Conservation (phyloP, 805 yeast species). For the Candida fluviatilis region DNA sequence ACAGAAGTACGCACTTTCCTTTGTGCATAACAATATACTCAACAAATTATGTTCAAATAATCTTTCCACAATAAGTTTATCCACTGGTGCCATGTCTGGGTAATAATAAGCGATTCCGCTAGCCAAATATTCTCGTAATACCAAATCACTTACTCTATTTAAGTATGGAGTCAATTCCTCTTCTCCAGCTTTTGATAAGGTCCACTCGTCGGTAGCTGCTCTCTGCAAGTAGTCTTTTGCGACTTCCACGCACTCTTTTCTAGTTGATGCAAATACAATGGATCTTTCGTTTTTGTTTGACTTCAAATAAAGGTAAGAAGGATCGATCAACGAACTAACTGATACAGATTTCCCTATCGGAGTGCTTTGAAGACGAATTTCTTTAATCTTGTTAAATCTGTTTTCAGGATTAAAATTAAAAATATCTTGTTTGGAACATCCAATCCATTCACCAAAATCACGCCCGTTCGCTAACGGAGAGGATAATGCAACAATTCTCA, state of each 20-base stretch:
- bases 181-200: conserved; percentile 38
- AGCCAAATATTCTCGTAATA: conserved; percentile 39
- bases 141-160: conserved; percentile 42
- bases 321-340: conserved; percentile 35
- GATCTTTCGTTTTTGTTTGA: conserved; percentile 17
- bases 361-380: conserved; percentile 49
- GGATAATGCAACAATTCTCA: conserved; percentile 66
- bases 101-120: conserved; percentile 66
- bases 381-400: conserved; percentile 51
- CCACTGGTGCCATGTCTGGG: conserved; percentile 52
- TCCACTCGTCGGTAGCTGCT: conserved; percentile 14
- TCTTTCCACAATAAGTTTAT: conserved; percentile 50
- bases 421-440: conserved; percentile 54
- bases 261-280: conserved; percentile 54
- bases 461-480: conserved; percentile 68
- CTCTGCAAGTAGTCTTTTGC: conserved; percentile 25
- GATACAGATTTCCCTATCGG: conserved; percentile 37
- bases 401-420: conserved; percentile 70
- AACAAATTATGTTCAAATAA: conserved; percentile 50
- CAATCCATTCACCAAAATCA: conserved; percentile 86
- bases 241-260: conserved; percentile 52
- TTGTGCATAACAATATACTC: conserved; percentile 55
- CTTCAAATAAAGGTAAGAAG: conserved; percentile 42
- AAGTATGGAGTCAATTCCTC: conserved; percentile 39
- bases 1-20: conserved; percentile 47